phyloP scores from a whole-genome alignment of 2,329 filamentous ascomycete genomes.

The Exophiala alcalophila region DNA sequence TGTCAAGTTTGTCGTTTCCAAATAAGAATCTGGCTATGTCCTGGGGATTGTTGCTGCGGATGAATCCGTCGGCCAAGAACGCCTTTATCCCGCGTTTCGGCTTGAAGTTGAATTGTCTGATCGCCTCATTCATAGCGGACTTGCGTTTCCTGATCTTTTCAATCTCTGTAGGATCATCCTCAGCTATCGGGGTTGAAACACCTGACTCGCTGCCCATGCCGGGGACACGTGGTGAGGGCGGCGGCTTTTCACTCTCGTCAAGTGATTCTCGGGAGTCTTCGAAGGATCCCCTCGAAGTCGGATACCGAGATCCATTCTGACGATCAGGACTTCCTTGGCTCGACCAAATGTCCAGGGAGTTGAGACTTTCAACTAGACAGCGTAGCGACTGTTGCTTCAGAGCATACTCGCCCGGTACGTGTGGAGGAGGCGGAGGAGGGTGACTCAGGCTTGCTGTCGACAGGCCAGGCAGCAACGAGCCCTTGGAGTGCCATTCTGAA shows the following conservation, averaged over 20 bases:
- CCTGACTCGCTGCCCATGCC: slow-evolving; percentile 52
- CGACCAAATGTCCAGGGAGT: slow-evolving; percentile 92
- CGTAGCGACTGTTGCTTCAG: slow-evolving; percentile 88
- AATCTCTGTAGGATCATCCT: slow-evolving; percentile 91
- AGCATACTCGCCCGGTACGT: slow-evolving; percentile 78
- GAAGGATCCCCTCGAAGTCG: slow-evolving; percentile 51
- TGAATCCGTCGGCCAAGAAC: slow-evolving; percentile 81
- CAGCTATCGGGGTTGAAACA: slow-evolving; percentile 66
- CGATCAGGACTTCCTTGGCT: slow-evolving; percentile 61
- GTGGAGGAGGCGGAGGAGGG: slow-evolving; percentile 46
- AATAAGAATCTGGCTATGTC: slow-evolving; percentile 84
- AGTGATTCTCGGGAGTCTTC: slow-evolving; percentile 69
- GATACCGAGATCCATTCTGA: slow-evolving; percentile 33
- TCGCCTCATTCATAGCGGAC: slow-evolving; percentile 83
- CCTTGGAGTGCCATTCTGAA: slow-evolving; percentile 80
- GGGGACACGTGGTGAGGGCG: slow-evolving; percentile 61
- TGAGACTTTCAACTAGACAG: slow-evolving; percentile 79
- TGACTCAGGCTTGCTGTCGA: slow-evolving; percentile 72
- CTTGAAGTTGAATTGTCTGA: slow-evolving; percentile 95
- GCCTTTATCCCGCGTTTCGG: slow-evolving; percentile 89
- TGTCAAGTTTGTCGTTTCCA: slow-evolving; percentile 79
- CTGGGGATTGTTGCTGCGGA: slow-evolving; percentile 69
- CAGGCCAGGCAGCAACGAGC: slow-evolving; percentile 81
- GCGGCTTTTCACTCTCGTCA: slow-evolving; percentile 57
- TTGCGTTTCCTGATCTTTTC: slow-evolving; percentile 93